Percentiles rank a stretch among this genome's conserved stretches.
These are phyloP conservation scores for Verticillium zaregamsianum DNA, from an alignment of 2,329 filamentous ascomycete genomes.

Conservation along the genomic window DNA sequence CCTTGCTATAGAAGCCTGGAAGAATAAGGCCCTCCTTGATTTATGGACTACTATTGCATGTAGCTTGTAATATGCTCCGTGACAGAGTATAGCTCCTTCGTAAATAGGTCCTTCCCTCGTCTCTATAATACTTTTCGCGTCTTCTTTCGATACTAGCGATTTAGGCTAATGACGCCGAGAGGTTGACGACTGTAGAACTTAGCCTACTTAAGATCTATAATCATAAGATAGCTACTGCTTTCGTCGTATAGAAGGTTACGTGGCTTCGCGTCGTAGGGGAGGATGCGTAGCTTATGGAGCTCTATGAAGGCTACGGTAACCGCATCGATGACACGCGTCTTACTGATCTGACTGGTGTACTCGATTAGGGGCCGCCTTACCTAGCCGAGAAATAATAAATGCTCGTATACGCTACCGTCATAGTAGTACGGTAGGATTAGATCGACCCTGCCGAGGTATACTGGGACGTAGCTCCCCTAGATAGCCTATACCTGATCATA, in stretches of 20 bases:
- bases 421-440: slow-evolving; percentile 25
- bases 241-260: background rate
- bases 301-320: slow-evolving; percentile 4
- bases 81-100: too few relatives aligned
- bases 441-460: slow-evolving; percentile 27
- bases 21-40: too few relatives aligned
- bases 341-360: slow-evolving; percentile 6
- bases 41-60: too few relatives aligned
- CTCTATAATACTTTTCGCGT: too few relatives aligned
- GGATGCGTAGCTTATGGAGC: slow-evolving; percentile 12
- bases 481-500: slow-evolving; percentile 23
- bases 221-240: background rate
- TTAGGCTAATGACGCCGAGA: too few relatives aligned
- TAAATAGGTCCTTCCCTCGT: too few relatives aligned
- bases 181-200: background rate
- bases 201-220: background rate
- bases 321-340: slow-evolving; percentile 2
- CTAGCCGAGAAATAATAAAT: slow-evolving; percentile 31
- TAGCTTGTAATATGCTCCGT: too few relatives aligned
- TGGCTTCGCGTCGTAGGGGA: slow-evolving; percentile 2
- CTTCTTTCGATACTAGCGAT: too few relatives aligned
- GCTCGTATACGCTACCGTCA: slow-evolving; percentile 20
- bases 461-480: slow-evolving; percentile 27
- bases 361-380: slow-evolving; percentile 19
- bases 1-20: too few relatives aligned